Evolutionary conservation across 2,329 filamentous ascomycete species (phyloP), one percentile per base, ranked within the genome.

Genomic region (Stenocarpella maydis): DNA sequence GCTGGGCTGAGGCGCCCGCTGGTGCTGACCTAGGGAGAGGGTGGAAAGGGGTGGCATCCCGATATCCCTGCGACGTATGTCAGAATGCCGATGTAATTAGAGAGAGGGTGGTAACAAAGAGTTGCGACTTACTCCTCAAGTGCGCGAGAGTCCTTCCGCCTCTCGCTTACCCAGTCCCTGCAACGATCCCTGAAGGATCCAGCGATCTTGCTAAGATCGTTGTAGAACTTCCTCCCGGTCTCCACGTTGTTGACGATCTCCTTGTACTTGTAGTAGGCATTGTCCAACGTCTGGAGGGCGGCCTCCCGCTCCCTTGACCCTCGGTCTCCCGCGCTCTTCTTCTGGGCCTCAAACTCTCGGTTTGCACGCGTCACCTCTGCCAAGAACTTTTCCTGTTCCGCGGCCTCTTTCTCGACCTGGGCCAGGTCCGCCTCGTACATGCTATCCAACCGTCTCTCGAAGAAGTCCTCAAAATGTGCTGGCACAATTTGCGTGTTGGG

Each of bases 251-350:
- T 93, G 69, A 97, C 90, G 68, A 98, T 93, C 78, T 99, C 95
- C 81, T 97, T 97, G 83, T 98, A 98, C 81, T 95, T 97, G 80
- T 94, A 90, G 78, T 97, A 98, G 0, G 94, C 95, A 72, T 92
- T 94, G 79, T 98, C 95, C 12, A 99, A 84, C 71, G 88, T 90
- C 80, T 99, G 96, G 60, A 99, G 82, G 0, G 94, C 94, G 74
- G 92, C 88, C 78, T 98, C 95, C 17, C 96, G 89, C 76, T 97
- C 94, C 71, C 81, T 79, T 73, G 94, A 83, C 54, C 86, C 86
- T 19, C 83, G 82, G 41, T 84, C 84, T n/a, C 84, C 92, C 4
- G 90, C 89, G 47, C 85, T 86, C 65, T 90, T 88, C 73, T 92
- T 87, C 74, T 89, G 93, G 24, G 87, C 84, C 71, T 92, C 88